Evolutionary conservation across 176 grass and related monocot genomes (phyloP), one percentile per base, ranked within the genome.

Genomic region (Raddia guianensis): DNA sequence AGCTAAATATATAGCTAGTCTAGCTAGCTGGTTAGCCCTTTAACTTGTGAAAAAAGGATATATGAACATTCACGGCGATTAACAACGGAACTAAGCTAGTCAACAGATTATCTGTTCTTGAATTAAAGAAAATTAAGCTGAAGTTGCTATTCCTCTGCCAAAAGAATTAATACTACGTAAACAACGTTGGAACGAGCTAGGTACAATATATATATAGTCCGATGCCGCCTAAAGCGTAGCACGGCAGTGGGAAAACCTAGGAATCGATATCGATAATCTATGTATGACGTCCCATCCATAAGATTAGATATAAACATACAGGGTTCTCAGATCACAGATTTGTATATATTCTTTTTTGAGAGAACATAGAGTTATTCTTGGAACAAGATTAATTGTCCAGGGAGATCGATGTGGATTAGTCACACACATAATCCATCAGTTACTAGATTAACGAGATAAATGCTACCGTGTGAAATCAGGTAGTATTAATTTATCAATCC

Each of bases 191-290:
- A 64, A 8, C 27, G 27, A 54, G 12, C 10, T 58, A 15, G 34
- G 76, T 79, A 44, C 66, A 60, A 52, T 62, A 66, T 44, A 40
- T 49, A 52, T 62, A 66, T 44, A 40, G 37, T 40, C 18, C 53
- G 55, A 69, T 86, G 35, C 77, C 49, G 35, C 77, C 49, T 80
- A 68, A 86, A 81, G 52, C 70, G 66, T 74, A 42, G 27, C 19
- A 21, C 16, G 15, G 16, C 42, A 9, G 80, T 73, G 43, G 67
- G 78, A 73, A 87, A 87, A 76, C 80, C 86, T 83, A 83, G 58
- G 57, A 76, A 82, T 72, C 40, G 83, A 83, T 74, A 5, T 40
- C 37, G 37, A 40, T 40, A 27, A 27, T 27, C 27, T 68, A 80
- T 66, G 5, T 70, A 33, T 7, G 2, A 87, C 59, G 49, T 73